A percentile compares a stretch with the other conserved stretches of the same genome.
These are phyloP conservation scores for Fusarium staphyleae DNA, from an alignment of 2,329 filamentous ascomycete genomes.

Conservation along the genomic window DNA sequence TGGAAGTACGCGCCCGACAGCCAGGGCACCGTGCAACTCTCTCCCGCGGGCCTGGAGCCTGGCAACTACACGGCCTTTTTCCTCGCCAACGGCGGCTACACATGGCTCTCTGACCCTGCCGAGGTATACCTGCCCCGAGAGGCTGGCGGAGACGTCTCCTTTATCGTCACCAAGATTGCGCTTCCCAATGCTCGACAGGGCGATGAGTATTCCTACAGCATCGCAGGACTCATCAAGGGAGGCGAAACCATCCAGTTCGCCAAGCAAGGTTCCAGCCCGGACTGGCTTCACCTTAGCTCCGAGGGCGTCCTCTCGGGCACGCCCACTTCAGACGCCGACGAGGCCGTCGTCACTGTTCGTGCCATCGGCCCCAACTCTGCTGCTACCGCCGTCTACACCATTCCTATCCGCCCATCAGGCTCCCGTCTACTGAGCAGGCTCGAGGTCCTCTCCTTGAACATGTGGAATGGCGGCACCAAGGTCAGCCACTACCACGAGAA, in stretches of 20 bases:
- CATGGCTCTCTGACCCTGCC: conserved; percentile 47
- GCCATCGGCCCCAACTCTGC: conserved; percentile 41
- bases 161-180: conserved; percentile 43
- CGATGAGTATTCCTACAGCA: conserved; percentile 43
- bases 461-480: conserved; percentile 50
- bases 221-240: conserved; percentile 46
- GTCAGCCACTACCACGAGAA: conserved; percentile 50
- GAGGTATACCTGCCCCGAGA: conserved; percentile 38
- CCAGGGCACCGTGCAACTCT: conserved; percentile 41
- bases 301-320: conserved; percentile 49
- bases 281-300: conserved; percentile 46
- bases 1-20: conserved; percentile 46
- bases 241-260: conserved; percentile 40
- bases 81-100: conserved; percentile 47
- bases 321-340: conserved; percentile 33
- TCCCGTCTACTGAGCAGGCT: conserved; percentile 45
- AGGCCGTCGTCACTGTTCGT: conserved; percentile 39
- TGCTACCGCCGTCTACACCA: conserved; percentile 40
- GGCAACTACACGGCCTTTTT: conserved; percentile 49
- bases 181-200: conserved; percentile 49
- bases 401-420: conserved; percentile 43
- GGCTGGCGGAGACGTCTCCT: conserved; percentile 33
- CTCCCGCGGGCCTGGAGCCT: conserved; percentile 33
- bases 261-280: conserved; percentile 31
- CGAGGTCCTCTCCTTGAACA: conserved; percentile 49